Evolutionary conservation across 2,329 filamentous ascomycete species (phyloP).

Genomic region (Falciphora oryzae): DNA sequence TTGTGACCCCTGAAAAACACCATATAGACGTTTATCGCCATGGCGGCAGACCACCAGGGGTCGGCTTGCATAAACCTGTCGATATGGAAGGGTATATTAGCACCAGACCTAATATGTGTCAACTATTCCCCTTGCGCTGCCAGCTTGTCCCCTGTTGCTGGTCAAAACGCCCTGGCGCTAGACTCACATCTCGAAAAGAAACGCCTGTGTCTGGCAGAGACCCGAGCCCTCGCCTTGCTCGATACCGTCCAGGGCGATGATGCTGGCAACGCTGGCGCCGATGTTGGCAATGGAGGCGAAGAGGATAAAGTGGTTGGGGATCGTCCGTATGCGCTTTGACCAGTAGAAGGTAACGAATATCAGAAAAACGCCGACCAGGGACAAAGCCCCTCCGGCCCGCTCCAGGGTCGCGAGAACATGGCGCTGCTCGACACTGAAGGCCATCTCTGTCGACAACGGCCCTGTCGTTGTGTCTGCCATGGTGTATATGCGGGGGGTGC

Average conservation of each 20-base stretch:
- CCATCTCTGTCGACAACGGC: constrained; percentile 7
- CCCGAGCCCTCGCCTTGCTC: constrained; percentile 43
- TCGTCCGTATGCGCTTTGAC: constrained; percentile 48
- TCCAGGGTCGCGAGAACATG: constrained; percentile 42
- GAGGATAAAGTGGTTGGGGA: constrained; percentile 57
- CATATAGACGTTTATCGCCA: constrained; percentile 77
- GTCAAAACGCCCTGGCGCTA: too few species aligned
- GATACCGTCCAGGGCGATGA: constrained; percentile 65
- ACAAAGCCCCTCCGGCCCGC: constrained; percentile 47
- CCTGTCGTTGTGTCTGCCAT: not conserved
- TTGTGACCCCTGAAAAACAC: constrained; percentile 56
- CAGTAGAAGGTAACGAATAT: constrained; percentile 47
- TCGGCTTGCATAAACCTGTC: constrained; percentile 71
- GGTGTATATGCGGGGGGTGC: constrained; percentile 1
- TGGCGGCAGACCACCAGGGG: constrained; percentile 71
- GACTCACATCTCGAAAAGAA: constrained; percentile 62
- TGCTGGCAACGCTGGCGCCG: constrained; percentile 57
- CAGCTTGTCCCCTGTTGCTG: not conserved
- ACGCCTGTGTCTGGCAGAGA: constrained; percentile 57
- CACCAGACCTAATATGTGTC: not conserved
- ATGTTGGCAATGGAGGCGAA: constrained; percentile 56
- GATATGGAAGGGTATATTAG: not conserved
- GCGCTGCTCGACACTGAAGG: constrained; percentile 30
- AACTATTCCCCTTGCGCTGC: not conserved
- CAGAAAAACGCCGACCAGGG: constrained; percentile 42